phyloP scores from a whole-genome alignment of 192 early-diverging fungal species.

The Neocallimastix lanati region DNA sequence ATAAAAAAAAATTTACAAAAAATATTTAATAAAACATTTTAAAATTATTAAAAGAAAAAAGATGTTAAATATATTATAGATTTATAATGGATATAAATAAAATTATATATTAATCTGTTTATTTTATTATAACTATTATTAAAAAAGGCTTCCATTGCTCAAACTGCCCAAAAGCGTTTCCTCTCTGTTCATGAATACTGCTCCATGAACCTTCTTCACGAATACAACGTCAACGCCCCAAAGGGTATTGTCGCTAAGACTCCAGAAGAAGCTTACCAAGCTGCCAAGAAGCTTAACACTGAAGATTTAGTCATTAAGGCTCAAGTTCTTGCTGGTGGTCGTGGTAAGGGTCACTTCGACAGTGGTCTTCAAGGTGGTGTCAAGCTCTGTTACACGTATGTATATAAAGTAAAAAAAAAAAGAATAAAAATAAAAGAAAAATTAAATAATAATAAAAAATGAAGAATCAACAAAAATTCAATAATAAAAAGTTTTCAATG shows the following conservation, averaged over 20 bases:
- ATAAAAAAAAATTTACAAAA: no score
- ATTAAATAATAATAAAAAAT: no score
- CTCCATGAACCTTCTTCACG: constrained; percentile 75
- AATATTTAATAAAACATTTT: no score
- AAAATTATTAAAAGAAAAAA: no score
- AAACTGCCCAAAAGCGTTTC: constrained; percentile 26
- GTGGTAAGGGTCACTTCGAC: constrained; percentile 94
- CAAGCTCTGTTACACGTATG: constrained; percentile 75
- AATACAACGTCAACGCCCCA: constrained; percentile 84
- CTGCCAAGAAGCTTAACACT: constrained; percentile 55
- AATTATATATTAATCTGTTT: no score
- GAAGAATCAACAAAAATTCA: no score
- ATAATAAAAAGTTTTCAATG: no score
- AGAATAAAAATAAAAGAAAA: no score
- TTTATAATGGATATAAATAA: no score
- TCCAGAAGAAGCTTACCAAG: constrained; percentile 65
- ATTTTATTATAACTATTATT: no score
- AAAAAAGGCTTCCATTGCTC: not conserved
- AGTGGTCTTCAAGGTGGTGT: constrained; percentile 94
- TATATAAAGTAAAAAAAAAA: no score
- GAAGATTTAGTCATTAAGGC: constrained; percentile 43
- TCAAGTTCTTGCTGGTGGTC: constrained; percentile 95
- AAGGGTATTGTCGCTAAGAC: constrained; percentile 73
- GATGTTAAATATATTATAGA: no score
- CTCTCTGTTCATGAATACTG: constrained; percentile 96